phyloP scores from a whole-genome alignment of 2,329 filamentous ascomycete species.

The Colletotrichum orchidophilum region DNA sequence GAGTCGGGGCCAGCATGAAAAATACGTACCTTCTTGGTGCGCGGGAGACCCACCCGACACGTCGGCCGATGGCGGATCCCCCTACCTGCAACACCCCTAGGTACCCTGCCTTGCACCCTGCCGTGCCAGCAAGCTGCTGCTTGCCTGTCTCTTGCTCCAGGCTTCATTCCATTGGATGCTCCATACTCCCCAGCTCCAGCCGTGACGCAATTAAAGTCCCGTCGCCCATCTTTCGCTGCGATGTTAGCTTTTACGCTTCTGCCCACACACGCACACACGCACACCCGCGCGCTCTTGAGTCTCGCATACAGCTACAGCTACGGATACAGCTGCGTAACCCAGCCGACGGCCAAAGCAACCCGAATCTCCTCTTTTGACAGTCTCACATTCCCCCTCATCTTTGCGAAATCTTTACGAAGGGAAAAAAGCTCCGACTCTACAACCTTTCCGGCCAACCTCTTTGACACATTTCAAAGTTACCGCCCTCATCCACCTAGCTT shows the following conservation, averaged over 20 bases:
- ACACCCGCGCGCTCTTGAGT: not conserved
- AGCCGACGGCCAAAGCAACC: not conserved
- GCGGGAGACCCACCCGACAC: not conserved
- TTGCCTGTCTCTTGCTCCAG: not conserved
- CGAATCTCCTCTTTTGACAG: not conserved
- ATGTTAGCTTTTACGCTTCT: slow-evolving; percentile 1
- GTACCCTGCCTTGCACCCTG: not conserved
- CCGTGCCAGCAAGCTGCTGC: not conserved
- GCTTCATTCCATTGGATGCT: not conserved
- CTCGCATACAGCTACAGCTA: not conserved
- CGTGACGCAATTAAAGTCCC: slow-evolving; percentile 33
- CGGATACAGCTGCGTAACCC: not conserved
- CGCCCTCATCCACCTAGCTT: not conserved
- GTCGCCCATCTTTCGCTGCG: slow-evolving; percentile 8
- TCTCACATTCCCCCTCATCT: not conserved
- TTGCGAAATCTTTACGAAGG: not conserved
- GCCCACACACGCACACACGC: not conserved
- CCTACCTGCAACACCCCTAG: not conserved
- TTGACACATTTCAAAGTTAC: not conserved
- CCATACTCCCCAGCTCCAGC: slow-evolving; percentile 4
- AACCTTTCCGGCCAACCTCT: not conserved
- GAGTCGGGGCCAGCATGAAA: not conserved
- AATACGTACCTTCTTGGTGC: not conserved
- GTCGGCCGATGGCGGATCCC: slow-evolving; percentile 26
- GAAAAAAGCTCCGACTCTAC: not conserved